Evolutionary conservation across 2,329 filamentous ascomycete species (phyloP).

Genomic region (Calonectria naviculata): DNA sequence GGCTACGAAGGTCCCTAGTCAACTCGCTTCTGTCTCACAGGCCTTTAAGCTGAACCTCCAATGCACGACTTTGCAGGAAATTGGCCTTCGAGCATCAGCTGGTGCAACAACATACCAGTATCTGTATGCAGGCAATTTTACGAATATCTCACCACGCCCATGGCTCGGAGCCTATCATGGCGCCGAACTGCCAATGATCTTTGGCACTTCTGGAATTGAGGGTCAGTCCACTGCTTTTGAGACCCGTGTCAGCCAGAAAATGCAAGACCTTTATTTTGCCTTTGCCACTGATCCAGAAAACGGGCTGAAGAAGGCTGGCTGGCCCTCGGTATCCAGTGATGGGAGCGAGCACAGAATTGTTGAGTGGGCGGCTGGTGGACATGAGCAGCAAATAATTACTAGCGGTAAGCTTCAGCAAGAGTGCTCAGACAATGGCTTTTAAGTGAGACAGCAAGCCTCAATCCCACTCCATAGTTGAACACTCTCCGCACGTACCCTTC

Average conservation of each 20-base stretch:
- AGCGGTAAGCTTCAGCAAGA: background rate
- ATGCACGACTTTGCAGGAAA: conserved; percentile 29
- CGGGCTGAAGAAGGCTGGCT: conserved; percentile 12
- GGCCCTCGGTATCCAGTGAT: background rate
- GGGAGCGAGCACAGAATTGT: conserved; percentile 2
- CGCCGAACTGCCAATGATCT: conserved; percentile 30
- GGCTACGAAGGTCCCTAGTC: conserved; percentile 18
- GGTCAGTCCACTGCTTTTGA: conserved; percentile 25
- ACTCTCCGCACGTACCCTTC: too few species aligned
- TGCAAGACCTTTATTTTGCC: conserved; percentile 29
- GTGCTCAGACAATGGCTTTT: background rate
- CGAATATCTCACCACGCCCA: conserved; percentile 29
- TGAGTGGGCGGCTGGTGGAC: conserved; percentile 18
- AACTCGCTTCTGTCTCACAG: conserved; percentile 10
- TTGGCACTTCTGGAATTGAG: conserved; percentile 20
- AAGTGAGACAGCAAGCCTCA: background rate
- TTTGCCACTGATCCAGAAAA: conserved; percentile 24
- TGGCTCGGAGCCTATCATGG: conserved; percentile 33
- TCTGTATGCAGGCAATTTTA: conserved; percentile 32
- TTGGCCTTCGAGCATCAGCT: conserved; percentile 10
- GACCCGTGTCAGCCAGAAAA: conserved; percentile 19
- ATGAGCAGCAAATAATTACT: background rate
- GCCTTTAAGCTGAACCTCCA: conserved; percentile 24
- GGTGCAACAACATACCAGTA: conserved; percentile 32
- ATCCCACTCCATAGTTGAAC: background rate